Conservation (phyloP, 345 rosid genomes). For the Carallia brachiata region DNA sequence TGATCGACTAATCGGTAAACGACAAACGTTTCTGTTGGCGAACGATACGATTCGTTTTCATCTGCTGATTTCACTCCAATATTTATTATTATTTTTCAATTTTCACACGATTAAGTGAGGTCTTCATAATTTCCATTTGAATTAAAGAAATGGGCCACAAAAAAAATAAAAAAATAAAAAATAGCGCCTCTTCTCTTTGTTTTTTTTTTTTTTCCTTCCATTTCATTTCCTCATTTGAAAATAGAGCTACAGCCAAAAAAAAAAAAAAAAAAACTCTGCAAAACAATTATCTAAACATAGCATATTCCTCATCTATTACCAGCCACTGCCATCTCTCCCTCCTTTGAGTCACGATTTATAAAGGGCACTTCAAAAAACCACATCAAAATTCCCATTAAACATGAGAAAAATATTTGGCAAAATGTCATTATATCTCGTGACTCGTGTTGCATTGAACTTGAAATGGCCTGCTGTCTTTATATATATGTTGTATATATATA, state of each 20-base stretch:
- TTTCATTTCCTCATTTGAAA: background rate
- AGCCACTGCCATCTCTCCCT: background rate
- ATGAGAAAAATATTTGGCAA: background rate
- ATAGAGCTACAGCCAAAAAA: background rate
- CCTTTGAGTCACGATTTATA: background rate
- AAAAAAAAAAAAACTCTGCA: background rate
- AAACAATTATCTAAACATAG: background rate
- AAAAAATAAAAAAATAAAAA: background rate
- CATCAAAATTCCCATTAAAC: background rate
- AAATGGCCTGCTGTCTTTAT: conserved; percentile 21
- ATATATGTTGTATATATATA: background rate
- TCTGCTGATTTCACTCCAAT: too few relatives aligned
- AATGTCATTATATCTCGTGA: background rate
- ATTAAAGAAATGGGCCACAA: background rate
- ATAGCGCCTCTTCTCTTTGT: background rate
- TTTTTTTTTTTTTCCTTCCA: background rate
- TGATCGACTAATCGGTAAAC: background rate
- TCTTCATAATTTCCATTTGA: too few relatives aligned
- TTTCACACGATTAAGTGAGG: too few relatives aligned
- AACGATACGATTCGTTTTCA: too few relatives aligned
- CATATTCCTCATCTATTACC: background rate
- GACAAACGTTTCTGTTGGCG: too few relatives aligned
- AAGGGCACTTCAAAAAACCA: background rate
- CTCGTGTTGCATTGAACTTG: conserved; percentile 3
- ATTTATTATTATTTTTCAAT: too few relatives aligned